Percentiles rank a stretch among this genome's conserved stretches.
Conservation (phyloP, 345 rosid species). For the Dovyalis caffra region DNA sequence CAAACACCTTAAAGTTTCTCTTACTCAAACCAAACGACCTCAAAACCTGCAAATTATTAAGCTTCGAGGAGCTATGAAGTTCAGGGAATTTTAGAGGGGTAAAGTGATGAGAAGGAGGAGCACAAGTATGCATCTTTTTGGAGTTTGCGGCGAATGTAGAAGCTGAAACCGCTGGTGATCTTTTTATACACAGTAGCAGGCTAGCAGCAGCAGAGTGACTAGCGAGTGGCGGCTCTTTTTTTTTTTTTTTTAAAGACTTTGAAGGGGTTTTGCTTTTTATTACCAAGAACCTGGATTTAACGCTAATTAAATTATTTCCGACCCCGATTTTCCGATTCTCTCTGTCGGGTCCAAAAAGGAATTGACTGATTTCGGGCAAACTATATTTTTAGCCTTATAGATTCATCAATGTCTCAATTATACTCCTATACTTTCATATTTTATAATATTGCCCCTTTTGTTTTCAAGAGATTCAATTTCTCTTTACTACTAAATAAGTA, state of each 20-base stretch:
- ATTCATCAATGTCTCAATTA: neutral
- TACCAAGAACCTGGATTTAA: too few relatives aligned
- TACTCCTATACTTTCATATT: neutral
- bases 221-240: neutral
- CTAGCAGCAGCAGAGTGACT: neutral
- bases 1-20: constrained; percentile 37
- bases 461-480: neutral
- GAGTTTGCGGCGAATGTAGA: neutral
- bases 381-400: neutral
- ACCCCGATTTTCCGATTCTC: too few relatives aligned
- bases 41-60: constrained; percentile 32
- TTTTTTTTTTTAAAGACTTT: neutral
- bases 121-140: constrained; percentile 33
- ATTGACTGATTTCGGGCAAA: neutral
- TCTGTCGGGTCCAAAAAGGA: too few relatives aligned
- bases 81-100: constrained; percentile 35
- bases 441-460: neutral
- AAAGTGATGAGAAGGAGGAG: constrained; percentile 21
- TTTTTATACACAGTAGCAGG: neutral
- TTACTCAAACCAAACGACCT: constrained; percentile 30
- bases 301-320: too few relatives aligned
- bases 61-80: constrained; percentile 37
- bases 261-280: neutral
- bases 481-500: neutral
- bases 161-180: neutral